phyloP scores from a whole-genome alignment of 257 asterid genomes.

The Misopates orontium region DNA sequence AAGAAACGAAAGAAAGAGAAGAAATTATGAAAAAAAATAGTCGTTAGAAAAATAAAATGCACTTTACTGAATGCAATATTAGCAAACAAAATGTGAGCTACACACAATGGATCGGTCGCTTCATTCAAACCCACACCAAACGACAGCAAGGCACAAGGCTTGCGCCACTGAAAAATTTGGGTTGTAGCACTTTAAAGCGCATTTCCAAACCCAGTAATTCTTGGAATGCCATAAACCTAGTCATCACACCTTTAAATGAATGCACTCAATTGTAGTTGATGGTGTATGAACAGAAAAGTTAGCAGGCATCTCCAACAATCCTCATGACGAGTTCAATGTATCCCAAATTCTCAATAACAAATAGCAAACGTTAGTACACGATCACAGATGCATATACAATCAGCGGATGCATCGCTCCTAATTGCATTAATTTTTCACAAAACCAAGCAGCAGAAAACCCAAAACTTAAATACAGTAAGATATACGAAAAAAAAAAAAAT shows the following conservation, averaged over 20 bases:
- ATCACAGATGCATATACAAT: slow-evolving; percentile 4
- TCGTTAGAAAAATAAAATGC: too few species aligned
- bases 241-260: not conserved
- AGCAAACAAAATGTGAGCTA: too few species aligned
- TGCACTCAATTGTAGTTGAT: not conserved
- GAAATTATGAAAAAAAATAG: too few species aligned
- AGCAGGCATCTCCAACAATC: not conserved
- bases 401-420: not conserved
- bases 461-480: not conserved
- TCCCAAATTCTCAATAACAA: not conserved
- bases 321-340: not conserved
- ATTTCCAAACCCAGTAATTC: slow-evolving; percentile 6
- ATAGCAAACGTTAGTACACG: not conserved
- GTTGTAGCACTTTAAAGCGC: not conserved
- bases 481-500: not conserved
- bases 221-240: not conserved
- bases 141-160: not conserved
- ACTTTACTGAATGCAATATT: too few species aligned
- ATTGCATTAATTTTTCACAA: slow-evolving; percentile 5
- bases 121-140: not conserved
- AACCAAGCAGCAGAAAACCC: not conserved
- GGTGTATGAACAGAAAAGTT: not conserved
- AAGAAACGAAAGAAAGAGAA: too few species aligned
- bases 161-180: slow-evolving; percentile 29
- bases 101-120: too few species aligned